These are phyloP conservation scores for Purshia tridentata DNA, from an alignment of 306 rosid genomes.

Conservation along the genomic window DNA sequence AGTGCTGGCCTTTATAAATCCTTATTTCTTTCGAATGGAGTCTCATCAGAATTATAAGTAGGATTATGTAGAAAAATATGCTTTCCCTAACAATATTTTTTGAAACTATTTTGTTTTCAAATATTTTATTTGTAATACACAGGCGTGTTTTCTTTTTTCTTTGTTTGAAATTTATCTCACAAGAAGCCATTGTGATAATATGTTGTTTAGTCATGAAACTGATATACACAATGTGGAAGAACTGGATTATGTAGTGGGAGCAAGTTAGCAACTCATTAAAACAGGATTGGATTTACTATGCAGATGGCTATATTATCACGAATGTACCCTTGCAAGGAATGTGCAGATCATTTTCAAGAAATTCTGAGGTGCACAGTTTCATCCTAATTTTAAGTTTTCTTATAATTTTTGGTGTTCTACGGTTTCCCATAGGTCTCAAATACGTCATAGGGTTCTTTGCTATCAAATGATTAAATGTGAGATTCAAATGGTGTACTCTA, in stretches of 20 bases:
- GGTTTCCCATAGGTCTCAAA: neutral
- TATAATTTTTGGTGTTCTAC: neutral
- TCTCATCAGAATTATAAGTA: neutral
- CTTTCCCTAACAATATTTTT: neutral
- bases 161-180: neutral
- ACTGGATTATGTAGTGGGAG: neutral
- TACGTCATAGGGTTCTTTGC: neutral
- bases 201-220: neutral
- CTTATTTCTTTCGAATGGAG: neutral
- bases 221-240: neutral
- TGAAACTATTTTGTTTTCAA: neutral
- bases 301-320: constrained; percentile 82
- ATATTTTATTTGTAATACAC: neutral
- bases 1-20: neutral
- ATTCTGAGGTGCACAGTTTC: constrained; percentile 57
- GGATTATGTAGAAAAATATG: neutral
- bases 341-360: constrained; percentile 90
- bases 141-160: neutral
- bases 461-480: neutral
- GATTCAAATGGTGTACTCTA: neutral
- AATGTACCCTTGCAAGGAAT: constrained; percentile 85
- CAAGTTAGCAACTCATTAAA: neutral
- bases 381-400: constrained; percentile 9
- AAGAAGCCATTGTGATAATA: neutral
- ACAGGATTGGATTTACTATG: constrained; percentile 23